Conservation (phyloP, 768 basidiomycete genomes). For the Cubamyces lactineus region DNA sequence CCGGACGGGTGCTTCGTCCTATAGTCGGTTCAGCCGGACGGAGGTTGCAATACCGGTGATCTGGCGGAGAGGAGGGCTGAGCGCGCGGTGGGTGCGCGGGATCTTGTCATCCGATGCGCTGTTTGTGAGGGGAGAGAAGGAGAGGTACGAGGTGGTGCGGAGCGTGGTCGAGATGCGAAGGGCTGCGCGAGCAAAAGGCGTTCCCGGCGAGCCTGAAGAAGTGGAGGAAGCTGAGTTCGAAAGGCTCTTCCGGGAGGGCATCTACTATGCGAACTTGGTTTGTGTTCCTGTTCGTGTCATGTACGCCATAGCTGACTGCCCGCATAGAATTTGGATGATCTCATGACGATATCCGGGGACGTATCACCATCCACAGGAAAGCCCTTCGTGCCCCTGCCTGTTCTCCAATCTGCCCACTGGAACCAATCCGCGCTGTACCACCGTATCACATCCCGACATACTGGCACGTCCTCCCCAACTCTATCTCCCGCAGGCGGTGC, state of each 20-base stretch:
- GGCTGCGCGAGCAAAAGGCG: conserved; percentile 41
- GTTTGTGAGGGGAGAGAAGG: conserved; percentile 77
- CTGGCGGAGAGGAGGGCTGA: conserved; percentile 77
- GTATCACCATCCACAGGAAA: conserved; percentile 69
- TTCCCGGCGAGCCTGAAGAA: conserved; percentile 37
- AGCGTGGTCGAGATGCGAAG: conserved; percentile 76
- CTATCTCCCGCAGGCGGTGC: conserved; percentile 35
- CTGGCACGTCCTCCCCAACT: conserved; percentile 39
- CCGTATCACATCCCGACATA: conserved; percentile 50
- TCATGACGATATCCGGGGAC: conserved; percentile 74
- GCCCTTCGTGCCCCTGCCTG: conserved; percentile 66
- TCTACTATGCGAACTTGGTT: conserved; percentile 90
- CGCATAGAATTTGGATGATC: conserved; percentile 73
- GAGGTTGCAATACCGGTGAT: conserved; percentile 50
- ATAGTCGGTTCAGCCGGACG: background rate
- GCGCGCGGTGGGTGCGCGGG: conserved; percentile 72
- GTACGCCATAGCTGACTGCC: background rate
- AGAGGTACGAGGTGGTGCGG: conserved; percentile 78
- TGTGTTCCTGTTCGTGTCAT: conserved; percentile 21
- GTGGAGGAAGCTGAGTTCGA: conserved; percentile 74
- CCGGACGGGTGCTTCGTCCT: background rate
- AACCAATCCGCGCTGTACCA: conserved; percentile 67
- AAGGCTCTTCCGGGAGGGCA: conserved; percentile 71
- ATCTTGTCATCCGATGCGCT: conserved; percentile 78
- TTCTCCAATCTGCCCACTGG: conserved; percentile 84